phyloP scores from a whole-genome alignment of 352 stramenopile species.

The Phytophthora meadii region DNA sequence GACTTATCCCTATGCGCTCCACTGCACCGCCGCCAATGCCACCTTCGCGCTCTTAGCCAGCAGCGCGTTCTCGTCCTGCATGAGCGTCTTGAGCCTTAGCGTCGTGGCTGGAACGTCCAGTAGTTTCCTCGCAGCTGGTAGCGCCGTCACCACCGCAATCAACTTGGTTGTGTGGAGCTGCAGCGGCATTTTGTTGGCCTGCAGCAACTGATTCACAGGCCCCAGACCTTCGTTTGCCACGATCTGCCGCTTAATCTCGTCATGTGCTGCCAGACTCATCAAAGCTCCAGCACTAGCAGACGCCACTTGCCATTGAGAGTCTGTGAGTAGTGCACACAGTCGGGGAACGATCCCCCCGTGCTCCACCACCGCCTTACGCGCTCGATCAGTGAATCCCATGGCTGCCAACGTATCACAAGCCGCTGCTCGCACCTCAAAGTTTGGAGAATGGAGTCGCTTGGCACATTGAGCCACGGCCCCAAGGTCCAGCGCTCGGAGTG shows the following conservation, averaged over 20 bases:
- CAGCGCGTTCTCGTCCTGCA: slow-evolving; percentile 52
- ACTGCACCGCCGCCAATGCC: slow-evolving; percentile 67
- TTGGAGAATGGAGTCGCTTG: slow-evolving; percentile 50
- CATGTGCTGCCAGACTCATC: slow-evolving; percentile 69
- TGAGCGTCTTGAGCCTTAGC: slow-evolving; percentile 55
- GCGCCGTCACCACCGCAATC: slow-evolving; percentile 63
- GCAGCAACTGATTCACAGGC: slow-evolving; percentile 66
- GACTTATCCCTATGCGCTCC: slow-evolving; percentile 43
- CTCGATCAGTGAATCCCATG: slow-evolving; percentile 68
- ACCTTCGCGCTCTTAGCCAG: slow-evolving; percentile 63
- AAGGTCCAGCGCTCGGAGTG: slow-evolving; percentile 61
- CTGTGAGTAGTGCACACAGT: slow-evolving; percentile 64
- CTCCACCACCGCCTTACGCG: slow-evolving; percentile 61
- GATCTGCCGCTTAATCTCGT: slow-evolving; percentile 75
- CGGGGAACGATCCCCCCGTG: slow-evolving; percentile 55
- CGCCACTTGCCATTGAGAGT: slow-evolving; percentile 62
- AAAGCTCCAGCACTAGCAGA: slow-evolving; percentile 62
- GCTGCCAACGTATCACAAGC: slow-evolving; percentile 62
- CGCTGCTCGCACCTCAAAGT: slow-evolving; percentile 49
- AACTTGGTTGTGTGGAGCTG: slow-evolving; percentile 78
- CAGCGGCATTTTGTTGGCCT: slow-evolving; percentile 59
- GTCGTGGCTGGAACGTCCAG: slow-evolving; percentile 63
- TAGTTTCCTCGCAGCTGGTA: slow-evolving; percentile 53
- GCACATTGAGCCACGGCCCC: slow-evolving; percentile 49
- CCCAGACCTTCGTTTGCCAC: slow-evolving; percentile 54